Base-by-base conservation (phyloP, 2,329 filamentous ascomycete species). In the Arthroderma sp. region DNA sequence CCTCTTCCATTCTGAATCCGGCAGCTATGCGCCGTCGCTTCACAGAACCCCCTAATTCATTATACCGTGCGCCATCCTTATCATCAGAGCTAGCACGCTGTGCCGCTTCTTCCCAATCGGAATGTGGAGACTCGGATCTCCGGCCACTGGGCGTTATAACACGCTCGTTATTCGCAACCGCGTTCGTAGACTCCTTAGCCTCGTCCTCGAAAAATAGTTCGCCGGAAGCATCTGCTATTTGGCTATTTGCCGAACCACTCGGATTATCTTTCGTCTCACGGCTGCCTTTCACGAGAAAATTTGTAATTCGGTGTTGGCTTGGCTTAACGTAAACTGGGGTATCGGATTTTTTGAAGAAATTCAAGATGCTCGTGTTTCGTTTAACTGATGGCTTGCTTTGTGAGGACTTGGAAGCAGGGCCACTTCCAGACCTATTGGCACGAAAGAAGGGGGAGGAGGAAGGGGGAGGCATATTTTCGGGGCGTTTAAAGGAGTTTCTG, bases 301-400 rank as follows among this genome's bases (percentile, higher is more conserved):
- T 62, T 3, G 69, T 61, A 45, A 84, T 82, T 6, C 83, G 70
- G 15, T 70, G 68, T 45, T 78, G 64, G 27, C 53, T 59, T 29
- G 56, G 59, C 5, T 51, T 58, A 15, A 34, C 32, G 71, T 46
- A 73, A 66, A 43, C 62, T 0, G 64, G 63, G 8, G 74, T 73
- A 34, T 77, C 73, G 0, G 75, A 70, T 56, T 85, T 86, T 56
- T 83, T 79, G 58, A 87, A 87, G 60, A 86, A 87, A 50, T 65
- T 85, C 9, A 86, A 64, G 30, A 86, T 86, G 50, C 79, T 86
- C 5, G 71, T 69, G 54, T 84, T 85, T 28, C 43, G 38, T 41
- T 44, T 49, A 5, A 32, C 9, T 6, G 41, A 22, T 6, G 44
- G 28, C 7, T 43, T 47, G 27, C 31, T 38, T 32, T 11, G 9